Evolutionary conservation across 108 stramenopile genomes (phyloP).

Genomic region (Pseudonitzschia delicatissima): DNA sequence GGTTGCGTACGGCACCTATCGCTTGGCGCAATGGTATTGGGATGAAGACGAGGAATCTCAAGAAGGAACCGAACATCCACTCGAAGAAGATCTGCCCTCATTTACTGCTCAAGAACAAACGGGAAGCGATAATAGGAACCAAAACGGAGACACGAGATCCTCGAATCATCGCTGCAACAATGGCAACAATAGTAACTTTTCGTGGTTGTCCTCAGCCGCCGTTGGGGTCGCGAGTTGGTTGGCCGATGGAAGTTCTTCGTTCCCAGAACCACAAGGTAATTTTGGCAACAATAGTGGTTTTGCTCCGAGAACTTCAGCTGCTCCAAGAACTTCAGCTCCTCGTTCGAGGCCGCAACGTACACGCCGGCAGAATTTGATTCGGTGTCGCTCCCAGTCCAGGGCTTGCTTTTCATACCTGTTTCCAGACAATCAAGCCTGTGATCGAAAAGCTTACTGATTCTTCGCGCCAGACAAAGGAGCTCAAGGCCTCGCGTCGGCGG

Average conservation of each 20-base stretch:
- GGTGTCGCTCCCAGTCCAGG: slow-evolving; percentile 12
- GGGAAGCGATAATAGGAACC: neutral
- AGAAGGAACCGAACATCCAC: slow-evolving; percentile 1
- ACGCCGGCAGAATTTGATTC: slow-evolving; percentile 11
- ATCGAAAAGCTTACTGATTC: slow-evolving; percentile 20
- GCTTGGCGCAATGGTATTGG: slow-evolving; percentile 12
- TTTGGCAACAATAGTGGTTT: too few species aligned
- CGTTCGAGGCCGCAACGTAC: neutral
- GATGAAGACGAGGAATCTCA: neutral
- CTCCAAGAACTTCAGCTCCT: neutral
- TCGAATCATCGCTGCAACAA: too few species aligned
- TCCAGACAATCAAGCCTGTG: slow-evolving; percentile 12
- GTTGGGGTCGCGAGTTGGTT: neutral
- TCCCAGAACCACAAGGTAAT: too few species aligned
- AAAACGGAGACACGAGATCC: neutral
- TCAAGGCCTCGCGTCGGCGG: slow-evolving; percentile 5
- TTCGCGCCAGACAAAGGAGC: slow-evolving; percentile 13
- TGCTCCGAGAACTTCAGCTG: too few species aligned
- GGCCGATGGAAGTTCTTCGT: neutral
- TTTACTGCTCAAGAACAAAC: neutral
- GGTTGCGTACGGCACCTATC: slow-evolving; percentile 17
- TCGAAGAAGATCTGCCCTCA: neutral
- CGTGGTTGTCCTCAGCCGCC: neutral
- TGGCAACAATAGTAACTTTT: neutral
- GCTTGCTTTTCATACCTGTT: slow-evolving; percentile 23